Base-by-base conservation (phyloP, 805 yeast genomes). In the Pichia scutulata region DNA sequence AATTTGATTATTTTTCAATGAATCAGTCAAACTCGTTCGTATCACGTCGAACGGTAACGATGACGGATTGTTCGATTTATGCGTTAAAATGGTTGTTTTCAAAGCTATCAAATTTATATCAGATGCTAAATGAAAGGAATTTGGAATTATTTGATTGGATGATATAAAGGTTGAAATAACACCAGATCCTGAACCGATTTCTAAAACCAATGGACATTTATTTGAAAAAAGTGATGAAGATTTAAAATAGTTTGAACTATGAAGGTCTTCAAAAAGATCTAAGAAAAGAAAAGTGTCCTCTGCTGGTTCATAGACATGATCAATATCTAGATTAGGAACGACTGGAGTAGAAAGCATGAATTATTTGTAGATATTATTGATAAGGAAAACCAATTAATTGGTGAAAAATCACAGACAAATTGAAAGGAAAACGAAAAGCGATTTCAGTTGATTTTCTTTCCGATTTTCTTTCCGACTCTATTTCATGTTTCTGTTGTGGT, bases 131-230 rank as follows among this genome's bases (percentile, higher is more conserved):
- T 73, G 78, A 0, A 82, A 52, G 0, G 81, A 78, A 7, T 68
- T 52, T 1, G 80, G 82, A n/a, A 77, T 46, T 2, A 89, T 73
- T 7, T 48, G 37, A 50, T 78, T 62, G 52, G 76, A 71, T 54
- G 81, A 81, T 43, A 89, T 59, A 62, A 93, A 93, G 0, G 96
- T 77, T 0, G 95, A 75, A 0, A 92, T 86, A 14, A 93, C 75
- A 1, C 99, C 99, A 1, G 97, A 82, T 0, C 99, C 99, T 2
- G 90, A 78, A 0, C 99, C 99, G 7, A 93, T 74, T 60, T 93
- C 99, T 9, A 84, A 74, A 1, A 87, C 83, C 0, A 87, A 41
- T 0, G 93, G 86, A 1, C 63, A 40, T 19, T 52, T 30, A 22
- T 58, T 47, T 1, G 54, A 37, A 50, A 68, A 74, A n/a, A 56